Conservation (phyloP, 192 early-diverging fungal genomes). For the Gigaspora rosea region DNA sequence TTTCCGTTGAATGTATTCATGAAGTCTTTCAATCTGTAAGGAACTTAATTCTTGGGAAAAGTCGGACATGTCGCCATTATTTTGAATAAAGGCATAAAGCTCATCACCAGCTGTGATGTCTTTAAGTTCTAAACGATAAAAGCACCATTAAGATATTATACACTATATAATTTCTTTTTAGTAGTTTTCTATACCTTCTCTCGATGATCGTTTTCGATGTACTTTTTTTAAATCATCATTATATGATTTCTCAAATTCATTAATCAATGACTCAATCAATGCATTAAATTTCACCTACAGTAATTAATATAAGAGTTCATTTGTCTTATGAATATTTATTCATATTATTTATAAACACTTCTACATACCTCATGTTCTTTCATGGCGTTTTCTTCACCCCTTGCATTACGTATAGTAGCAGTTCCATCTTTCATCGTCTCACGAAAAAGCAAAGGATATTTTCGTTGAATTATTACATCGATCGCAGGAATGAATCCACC, state of each 20-base stretch:
- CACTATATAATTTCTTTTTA: background rate
- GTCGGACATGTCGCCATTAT: background rate
- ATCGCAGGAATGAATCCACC: constrained; percentile 61
- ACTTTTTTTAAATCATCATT: background rate
- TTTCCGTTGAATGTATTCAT: background rate
- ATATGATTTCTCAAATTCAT: background rate
- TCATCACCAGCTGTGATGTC: background rate
- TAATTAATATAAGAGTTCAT: too few relatives aligned
- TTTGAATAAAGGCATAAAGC: background rate
- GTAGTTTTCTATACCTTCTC: background rate
- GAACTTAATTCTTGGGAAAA: background rate
- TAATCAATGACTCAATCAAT: background rate
- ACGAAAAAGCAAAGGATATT: constrained; percentile 50
- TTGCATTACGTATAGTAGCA: constrained; percentile 38
- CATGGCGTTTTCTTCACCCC: constrained; percentile 52
- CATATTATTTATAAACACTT: too few relatives aligned
- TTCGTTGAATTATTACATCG: constrained; percentile 58
- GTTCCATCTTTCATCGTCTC: constrained; percentile 48
- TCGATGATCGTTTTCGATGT: background rate
- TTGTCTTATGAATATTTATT: too few relatives aligned
- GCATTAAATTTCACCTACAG: background rate
- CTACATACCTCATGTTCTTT: constrained; percentile 43
- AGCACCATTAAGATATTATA: too few relatives aligned
- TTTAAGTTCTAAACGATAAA: background rate
- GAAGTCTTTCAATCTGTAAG: background rate